Conservation (phyloP, 2,329 filamentous ascomycete genomes). For the Alternaria incomplexa region DNA sequence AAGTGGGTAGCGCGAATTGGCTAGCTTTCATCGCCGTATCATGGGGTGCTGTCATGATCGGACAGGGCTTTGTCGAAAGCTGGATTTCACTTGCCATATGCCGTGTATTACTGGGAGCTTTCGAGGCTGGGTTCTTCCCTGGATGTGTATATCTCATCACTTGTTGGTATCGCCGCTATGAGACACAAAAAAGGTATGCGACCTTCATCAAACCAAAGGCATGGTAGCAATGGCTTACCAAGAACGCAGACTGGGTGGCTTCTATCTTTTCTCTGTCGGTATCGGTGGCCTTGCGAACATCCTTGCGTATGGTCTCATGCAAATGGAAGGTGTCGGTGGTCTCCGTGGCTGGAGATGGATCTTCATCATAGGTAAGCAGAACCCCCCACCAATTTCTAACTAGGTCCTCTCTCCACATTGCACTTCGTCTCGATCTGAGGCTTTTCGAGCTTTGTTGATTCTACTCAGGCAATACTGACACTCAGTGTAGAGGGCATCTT, state of each 20-base stretch:
- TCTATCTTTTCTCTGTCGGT: conserved; percentile 35
- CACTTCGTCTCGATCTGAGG: neutral
- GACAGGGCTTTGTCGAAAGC: conserved; percentile 30
- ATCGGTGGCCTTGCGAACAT: conserved; percentile 36
- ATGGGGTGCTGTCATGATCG: conserved; percentile 37
- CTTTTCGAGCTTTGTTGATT: neutral
- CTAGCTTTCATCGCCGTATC: conserved; percentile 30
- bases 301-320: conserved; percentile 36
- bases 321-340: conserved; percentile 32
- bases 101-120: conserved; percentile 29
- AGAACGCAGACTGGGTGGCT: conserved; percentile 19
- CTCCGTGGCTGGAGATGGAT: conserved; percentile 40
- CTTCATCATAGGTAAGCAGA: conserved; percentile 22
- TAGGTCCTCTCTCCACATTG: neutral
- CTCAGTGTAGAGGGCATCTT: conserved; percentile 38
- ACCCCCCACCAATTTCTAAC: neutral
- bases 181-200: conserved; percentile 30
- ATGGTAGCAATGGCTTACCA: neutral
- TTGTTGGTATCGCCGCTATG: conserved; percentile 35
- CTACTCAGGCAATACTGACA: neutral
- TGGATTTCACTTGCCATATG: conserved; percentile 31
- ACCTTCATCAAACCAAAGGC: neutral
- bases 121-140: conserved; percentile 36
- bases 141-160: conserved; percentile 39
- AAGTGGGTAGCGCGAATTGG: conserved; percentile 37